Evolutionary conservation across 2,329 filamentous ascomycete genomes (phyloP).

Genomic region (Rhynchosporium graminicola): DNA sequence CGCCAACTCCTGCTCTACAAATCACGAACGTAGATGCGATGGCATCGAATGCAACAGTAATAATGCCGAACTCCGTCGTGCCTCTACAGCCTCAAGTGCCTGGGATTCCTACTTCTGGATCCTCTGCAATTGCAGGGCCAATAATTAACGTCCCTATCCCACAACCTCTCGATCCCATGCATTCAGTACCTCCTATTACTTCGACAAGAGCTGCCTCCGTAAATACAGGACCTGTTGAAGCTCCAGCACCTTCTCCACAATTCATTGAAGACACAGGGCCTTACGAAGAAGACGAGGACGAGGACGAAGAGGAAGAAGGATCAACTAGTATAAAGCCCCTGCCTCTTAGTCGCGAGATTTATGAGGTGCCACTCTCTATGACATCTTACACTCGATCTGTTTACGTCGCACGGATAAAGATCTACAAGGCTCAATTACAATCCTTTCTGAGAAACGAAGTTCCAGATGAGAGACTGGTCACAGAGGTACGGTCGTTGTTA

Average conservation of each 20-base stretch:
- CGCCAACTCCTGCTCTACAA: neutral
- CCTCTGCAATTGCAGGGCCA: neutral
- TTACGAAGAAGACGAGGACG: slow-evolving; percentile 7
- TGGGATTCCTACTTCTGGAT: too few species aligned
- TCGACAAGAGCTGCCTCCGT: neutral
- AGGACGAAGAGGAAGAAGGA: slow-evolving; percentile 7
- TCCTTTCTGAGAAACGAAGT: slow-evolving; percentile 50
- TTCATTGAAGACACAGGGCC: neutral
- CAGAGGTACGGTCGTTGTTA: slow-evolving; percentile 54
- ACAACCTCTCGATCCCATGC: neutral
- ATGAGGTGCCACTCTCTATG: slow-evolving; percentile 58
- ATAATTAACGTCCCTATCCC: neutral
- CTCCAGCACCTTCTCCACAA: neutral
- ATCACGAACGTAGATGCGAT: slow-evolving; percentile 3
- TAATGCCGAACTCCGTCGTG: neutral
- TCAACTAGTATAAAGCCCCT: slow-evolving; percentile 9
- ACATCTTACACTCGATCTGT: slow-evolving; percentile 53
- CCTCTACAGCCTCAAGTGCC: too few species aligned
- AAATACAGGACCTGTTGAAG: neutral
- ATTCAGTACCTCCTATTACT: neutral
- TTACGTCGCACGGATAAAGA: slow-evolving; percentile 53
- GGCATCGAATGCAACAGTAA: neutral
- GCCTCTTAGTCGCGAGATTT: slow-evolving; percentile 43
- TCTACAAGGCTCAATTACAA: slow-evolving; percentile 48
- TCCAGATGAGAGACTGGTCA: slow-evolving; percentile 45